Evolutionary conservation across 192 early-diverging fungal species (phyloP), one percentile per base, ranked within the genome.

Genomic region (Spizellomyces sp.): DNA sequence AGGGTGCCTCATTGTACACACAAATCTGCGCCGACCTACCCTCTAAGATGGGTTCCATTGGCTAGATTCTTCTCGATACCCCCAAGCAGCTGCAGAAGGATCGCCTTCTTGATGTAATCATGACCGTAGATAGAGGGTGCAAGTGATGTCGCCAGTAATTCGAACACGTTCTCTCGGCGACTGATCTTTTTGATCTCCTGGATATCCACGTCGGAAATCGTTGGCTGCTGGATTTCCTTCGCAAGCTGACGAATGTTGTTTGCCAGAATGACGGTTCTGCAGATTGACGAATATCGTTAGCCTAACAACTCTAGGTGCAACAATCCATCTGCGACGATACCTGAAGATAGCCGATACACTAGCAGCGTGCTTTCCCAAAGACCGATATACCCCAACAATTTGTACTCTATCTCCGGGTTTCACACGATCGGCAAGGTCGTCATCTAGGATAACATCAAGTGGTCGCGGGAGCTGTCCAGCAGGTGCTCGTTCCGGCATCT

Each of bases 401-500:
- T 88, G 89, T 41, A 99, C 91, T 57, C 98, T 88, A 77, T 99
- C 98, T 43, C 98, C 98, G 5, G 98, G 96, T 81, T 99, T 99
- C 41, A 93, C 92, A 27, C 81, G 80, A 76, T 99, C 98, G 0
- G 96, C 98, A 46, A 99, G 81, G 78, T 99, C 98, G 76, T 95
- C 95, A 73, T 98, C 95, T 66, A 98, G 80, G 57, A 98, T 88
- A 10, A 99, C 87, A 78, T 99, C 98, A 60, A 98, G 83, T 12
- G 94, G 94, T 5, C 95, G 88, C 43, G 95, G 94, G 69, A 99
- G 81, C 78, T 94, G 90, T 19, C 98, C 96, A 6, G 94, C 90
- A 14, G 95, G 95, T 8, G 96, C 92, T 19, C 96, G 88, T 78
- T 99, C 98, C 0, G 98, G 98, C 96, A 99, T 99, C 83, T 99